Percentiles rank a stretch among this genome's conserved stretches.
phyloP scores from a whole-genome alignment of 305 asterid species.

The Fraxinus sp. region DNA sequence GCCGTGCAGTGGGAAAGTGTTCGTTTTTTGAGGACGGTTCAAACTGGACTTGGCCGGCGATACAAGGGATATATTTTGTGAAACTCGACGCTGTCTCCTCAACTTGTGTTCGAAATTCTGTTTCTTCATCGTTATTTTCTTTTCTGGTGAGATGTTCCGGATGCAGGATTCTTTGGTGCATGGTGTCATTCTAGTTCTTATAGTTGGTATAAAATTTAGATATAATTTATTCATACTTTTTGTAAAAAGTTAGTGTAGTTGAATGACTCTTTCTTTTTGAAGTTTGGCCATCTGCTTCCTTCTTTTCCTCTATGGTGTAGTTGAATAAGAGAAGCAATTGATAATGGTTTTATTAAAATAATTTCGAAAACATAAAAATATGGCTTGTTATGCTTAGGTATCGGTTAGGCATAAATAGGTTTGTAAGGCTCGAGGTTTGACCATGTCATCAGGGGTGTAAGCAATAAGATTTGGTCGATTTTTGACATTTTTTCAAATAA shows the following conservation, averaged over 20 bases:
- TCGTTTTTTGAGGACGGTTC: neutral
- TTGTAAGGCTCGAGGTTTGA: neutral
- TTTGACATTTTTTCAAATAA: too few species aligned
- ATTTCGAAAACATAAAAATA: neutral
- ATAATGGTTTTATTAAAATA: neutral
- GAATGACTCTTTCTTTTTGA: neutral
- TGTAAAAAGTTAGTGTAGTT: slow-evolving; percentile 4
- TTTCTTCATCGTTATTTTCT: neutral
- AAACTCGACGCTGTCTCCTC: neutral
- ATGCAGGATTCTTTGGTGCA: neutral
- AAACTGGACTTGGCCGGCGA: neutral
- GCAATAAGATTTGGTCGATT: neutral
- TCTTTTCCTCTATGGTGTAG: neutral
- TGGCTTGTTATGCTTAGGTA: neutral
- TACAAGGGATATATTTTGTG: neutral
- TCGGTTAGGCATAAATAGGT: neutral
- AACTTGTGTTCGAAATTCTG: neutral
- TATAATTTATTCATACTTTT: slow-evolving; percentile 27
- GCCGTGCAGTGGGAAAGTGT: neutral
- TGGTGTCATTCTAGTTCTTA: slow-evolving; percentile 4
- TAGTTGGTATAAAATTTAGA: slow-evolving; percentile 22
- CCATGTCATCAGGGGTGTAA: neutral
- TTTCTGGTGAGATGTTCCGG: neutral
- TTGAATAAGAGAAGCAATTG: neutral
- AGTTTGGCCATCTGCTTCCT: neutral